phyloP scores from a whole-genome alignment of 108 stramenopile genomes.

The Conticribra guillardii region DNA sequence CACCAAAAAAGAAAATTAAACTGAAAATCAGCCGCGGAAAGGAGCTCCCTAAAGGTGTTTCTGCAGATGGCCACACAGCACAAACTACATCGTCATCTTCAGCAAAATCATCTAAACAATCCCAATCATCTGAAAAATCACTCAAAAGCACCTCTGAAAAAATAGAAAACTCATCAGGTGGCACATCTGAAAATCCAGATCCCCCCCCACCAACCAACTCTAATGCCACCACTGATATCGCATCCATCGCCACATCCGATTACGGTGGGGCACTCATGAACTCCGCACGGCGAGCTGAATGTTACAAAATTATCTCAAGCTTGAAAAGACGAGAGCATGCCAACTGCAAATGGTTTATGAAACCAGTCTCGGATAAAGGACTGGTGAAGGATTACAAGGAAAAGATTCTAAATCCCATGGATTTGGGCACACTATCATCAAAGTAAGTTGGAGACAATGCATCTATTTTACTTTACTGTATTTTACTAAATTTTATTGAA shows the following conservation, averaged over 20 bases:
- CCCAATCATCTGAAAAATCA: conserved; percentile 11
- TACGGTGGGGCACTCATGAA: conserved; percentile 56
- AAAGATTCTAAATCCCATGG: conserved; percentile 80
- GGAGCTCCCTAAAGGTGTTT: conserved; percentile 57
- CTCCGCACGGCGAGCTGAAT: conserved; percentile 58
- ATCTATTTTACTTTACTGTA: neutral
- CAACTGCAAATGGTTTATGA: conserved; percentile 63
- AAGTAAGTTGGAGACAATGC: conserved; percentile 60
- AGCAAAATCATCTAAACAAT: neutral
- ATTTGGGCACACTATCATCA: conserved; percentile 69
- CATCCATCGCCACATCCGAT: neutral
- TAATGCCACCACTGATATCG: neutral
- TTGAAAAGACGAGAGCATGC: conserved; percentile 62
- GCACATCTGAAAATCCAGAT: neutral
- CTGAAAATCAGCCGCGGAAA: conserved; percentile 48
- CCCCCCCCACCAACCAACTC: neutral
- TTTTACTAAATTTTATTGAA: neutral
- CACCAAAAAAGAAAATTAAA: conserved; percentile 25
- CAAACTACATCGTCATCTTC: neutral
- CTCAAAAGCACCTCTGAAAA: neutral
- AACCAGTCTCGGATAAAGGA: conserved; percentile 74
- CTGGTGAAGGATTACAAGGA: conserved; percentile 79
- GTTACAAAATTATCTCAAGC: conserved; percentile 68
- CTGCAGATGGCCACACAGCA: neutral
- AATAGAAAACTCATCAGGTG: neutral